Evolutionary conservation across 176 grass and related monocot genomes (phyloP).

Genomic region (Oryza nivara): DNA sequence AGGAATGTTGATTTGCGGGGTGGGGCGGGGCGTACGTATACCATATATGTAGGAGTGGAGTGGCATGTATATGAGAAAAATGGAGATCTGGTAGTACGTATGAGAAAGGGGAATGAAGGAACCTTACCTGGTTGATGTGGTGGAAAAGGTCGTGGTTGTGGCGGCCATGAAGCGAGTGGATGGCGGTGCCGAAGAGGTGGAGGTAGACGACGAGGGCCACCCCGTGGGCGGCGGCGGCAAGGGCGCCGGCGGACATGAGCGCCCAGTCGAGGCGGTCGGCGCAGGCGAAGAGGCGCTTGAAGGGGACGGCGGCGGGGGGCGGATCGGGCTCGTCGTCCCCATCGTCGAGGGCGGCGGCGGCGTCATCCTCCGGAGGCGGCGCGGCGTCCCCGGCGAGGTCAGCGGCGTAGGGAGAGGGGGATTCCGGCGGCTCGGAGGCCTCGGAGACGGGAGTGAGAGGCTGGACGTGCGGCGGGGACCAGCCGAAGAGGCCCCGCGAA

Average conservation of each 20-base stretch:
- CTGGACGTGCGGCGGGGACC: conserved; percentile 98
- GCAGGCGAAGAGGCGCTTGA: conserved; percentile 86
- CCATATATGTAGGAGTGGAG: neutral
- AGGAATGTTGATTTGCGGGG: neutral
- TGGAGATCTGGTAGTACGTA: too few species aligned
- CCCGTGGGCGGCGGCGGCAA: conserved; percentile 79
- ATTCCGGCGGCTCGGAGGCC: conserved; percentile 94
- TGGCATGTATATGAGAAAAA: neutral
- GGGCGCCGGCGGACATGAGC: conserved; percentile 73
- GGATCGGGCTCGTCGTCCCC: conserved; percentile 75
- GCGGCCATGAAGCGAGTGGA: conserved; percentile 68
- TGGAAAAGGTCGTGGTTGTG: conserved; percentile 53
- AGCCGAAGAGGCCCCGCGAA: conserved; percentile 90
- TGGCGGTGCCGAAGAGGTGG: conserved; percentile 84
- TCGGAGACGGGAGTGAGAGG: conserved; percentile 96
- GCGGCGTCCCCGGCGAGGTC: conserved; percentile 56
- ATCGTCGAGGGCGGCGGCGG: conserved; percentile 45
- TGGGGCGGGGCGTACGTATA: neutral
- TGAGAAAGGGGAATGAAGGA: neutral
- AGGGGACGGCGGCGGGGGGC: conserved; percentile 83
- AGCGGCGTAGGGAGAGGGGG: conserved; percentile 81
- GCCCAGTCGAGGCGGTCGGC: conserved; percentile 88
- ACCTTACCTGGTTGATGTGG: conserved; percentile 59
- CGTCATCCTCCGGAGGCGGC: conserved; percentile 56
- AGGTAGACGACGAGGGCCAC: conserved; percentile 94